Conservation (phyloP, 169 alveolate species). For the Perkinsus marinus region DNA sequence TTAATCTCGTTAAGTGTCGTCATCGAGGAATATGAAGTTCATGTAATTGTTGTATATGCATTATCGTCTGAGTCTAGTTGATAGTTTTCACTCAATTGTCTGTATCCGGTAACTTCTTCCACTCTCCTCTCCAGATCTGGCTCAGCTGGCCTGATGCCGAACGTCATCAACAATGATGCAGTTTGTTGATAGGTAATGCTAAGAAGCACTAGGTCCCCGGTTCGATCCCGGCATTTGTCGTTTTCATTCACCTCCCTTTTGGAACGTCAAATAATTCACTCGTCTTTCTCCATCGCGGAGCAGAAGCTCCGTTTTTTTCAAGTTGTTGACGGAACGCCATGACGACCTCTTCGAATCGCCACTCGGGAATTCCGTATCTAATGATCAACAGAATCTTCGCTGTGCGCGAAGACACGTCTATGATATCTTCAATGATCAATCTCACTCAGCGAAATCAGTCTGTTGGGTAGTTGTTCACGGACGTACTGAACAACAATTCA, state of each 20-base stretch:
- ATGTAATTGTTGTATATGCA: too few relatives aligned
- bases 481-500: too few relatives aligned
- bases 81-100: background rate
- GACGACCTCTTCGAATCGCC: background rate
- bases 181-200: background rate
- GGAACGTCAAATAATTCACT: background rate
- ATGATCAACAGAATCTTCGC: background rate
- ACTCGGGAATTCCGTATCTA: background rate
- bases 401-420: too few relatives aligned
- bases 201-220: background rate
- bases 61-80: background rate
- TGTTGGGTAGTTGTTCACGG: too few relatives aligned
- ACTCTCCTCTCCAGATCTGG: background rate
- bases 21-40: too few relatives aligned
- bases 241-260: background rate
- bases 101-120: background rate
- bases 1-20: too few relatives aligned
- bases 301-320: background rate
- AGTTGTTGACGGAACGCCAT: background rate
- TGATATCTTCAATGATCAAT: too few relatives aligned
- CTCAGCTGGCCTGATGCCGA: background rate
- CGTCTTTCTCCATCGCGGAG: background rate
- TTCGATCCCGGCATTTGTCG: background rate
- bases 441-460: too few relatives aligned
- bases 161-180: background rate